Conservation (phyloP, 192 early-diverging fungal species). For the Jimgerdemannia flammicorona region DNA sequence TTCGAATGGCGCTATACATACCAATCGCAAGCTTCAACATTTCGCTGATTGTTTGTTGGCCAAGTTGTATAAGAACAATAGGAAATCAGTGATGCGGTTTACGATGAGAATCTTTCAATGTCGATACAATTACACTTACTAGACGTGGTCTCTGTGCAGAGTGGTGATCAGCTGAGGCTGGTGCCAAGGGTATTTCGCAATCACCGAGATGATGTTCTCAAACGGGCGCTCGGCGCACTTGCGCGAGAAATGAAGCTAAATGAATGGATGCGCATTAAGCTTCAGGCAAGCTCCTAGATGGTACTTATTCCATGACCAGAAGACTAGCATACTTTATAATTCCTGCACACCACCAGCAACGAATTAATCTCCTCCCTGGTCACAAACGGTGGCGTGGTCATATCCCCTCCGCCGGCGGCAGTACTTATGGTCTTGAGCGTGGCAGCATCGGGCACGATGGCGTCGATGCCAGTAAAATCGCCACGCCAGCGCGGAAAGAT, state of each 20-base stretch:
- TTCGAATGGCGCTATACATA: constrained; percentile 3
- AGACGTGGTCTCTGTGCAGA: constrained; percentile 72
- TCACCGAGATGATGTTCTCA: constrained; percentile 69
- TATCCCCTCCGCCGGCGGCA: constrained; percentile 8
- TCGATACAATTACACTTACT: not conserved
- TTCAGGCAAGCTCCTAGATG: not conserved
- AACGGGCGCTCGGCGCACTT: constrained; percentile 74
- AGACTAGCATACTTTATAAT: constrained; percentile 60
- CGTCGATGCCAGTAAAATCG: constrained; percentile 38
- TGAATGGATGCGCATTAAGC: not conserved
- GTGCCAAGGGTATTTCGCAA: constrained; percentile 76
- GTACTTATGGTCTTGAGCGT: constrained; percentile 10
- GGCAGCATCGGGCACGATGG: constrained; percentile 25
- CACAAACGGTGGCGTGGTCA: constrained; percentile 35
- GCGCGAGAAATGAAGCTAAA: constrained; percentile 69
- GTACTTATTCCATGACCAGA: not conserved
- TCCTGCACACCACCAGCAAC: constrained; percentile 62
- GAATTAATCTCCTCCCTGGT: constrained; percentile 72
- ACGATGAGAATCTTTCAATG: not conserved
- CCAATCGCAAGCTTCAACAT: constrained; percentile 53
- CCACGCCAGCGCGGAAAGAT: constrained; percentile 62
- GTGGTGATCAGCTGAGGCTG: constrained; percentile 51
- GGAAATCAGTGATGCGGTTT: no score
- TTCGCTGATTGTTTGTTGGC: constrained; percentile 21
- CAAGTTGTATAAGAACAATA: not conserved